A percentile compares a stretch with the other conserved stretches of the same genome.
Evolutionary conservation across 257 asterid species (phyloP).

Genomic region (Linderniella brevidens): DNA sequence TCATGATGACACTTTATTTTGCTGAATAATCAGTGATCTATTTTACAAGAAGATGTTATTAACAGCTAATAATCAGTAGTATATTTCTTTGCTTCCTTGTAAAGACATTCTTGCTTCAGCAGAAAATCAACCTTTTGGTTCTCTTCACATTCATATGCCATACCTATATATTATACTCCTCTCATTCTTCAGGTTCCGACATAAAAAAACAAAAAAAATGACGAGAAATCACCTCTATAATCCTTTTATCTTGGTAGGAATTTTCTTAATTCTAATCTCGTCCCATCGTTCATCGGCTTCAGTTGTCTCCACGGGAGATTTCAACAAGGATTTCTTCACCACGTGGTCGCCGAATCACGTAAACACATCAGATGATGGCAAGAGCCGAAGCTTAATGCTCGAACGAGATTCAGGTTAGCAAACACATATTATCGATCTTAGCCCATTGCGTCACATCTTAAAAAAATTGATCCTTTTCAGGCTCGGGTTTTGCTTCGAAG

Average conservation of each 20-base stretch:
- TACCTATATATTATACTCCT: constrained; percentile 13
- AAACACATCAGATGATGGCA: constrained; percentile 60
- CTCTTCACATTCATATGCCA: constrained; percentile 25
- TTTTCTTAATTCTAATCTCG: constrained; percentile 10
- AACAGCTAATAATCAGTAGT: constrained; percentile 1
- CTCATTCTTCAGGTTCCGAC: too few relatives aligned
- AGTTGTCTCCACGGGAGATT: constrained; percentile 68
- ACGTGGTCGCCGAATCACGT: constrained; percentile 75
- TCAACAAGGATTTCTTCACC: constrained; percentile 62
- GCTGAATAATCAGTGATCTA: too few relatives aligned
- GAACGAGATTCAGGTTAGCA: constrained; percentile 49
- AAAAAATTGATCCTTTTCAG: constrained; percentile 17
- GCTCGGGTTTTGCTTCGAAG: constrained; percentile 55
- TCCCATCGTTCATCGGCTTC: constrained; percentile 24
- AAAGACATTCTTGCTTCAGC: constrained; percentile 68
- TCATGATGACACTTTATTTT: too few relatives aligned
- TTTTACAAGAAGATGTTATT: too few relatives aligned
- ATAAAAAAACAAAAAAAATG: too few relatives aligned
- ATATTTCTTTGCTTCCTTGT: constrained; percentile 40
- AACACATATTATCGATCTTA: too few relatives aligned
- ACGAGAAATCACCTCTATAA: constrained; percentile 15
- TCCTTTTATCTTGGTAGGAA: constrained; percentile 6
- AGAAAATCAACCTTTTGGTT: constrained; percentile 19
- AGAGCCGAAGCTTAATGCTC: constrained; percentile 36
- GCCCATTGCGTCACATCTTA: not conserved